Conservation (phyloP, 441 rosid genomes). For the Metrosideros polymorpha region DNA sequence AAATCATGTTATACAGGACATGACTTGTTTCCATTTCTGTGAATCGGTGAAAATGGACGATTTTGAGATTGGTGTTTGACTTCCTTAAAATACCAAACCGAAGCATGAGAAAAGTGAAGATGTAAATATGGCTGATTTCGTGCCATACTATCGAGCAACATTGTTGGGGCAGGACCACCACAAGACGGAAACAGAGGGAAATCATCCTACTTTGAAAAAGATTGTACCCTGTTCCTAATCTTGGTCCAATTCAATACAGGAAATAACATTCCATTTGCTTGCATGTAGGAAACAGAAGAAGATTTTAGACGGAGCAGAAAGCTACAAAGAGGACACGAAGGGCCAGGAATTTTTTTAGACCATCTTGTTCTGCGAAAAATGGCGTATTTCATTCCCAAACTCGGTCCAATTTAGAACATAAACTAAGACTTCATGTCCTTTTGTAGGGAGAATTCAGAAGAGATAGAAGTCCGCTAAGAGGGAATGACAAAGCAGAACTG, state of each 20-base stretch:
- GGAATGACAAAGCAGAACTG: no score
- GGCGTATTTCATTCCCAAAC: background rate
- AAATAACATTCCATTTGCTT: background rate
- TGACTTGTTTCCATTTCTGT: no score
- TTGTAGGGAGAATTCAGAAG: background rate
- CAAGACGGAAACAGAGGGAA: background rate
- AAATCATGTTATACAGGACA: no score
- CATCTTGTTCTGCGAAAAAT: background rate
- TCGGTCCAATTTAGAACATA: background rate
- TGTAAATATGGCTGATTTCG: no score
- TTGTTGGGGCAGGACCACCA: background rate
- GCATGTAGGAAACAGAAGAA: background rate
- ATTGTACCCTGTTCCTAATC: background rate
- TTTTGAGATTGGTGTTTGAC: no score
- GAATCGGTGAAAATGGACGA: no score
- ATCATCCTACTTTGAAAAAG: background rate
- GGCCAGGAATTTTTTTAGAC: background rate
- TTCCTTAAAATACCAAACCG: no score
- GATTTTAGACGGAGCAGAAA: background rate
- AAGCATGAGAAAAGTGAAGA: no score
- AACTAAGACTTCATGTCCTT: background rate
- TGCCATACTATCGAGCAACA: no score
- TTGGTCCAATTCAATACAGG: background rate
- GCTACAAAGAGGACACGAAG: background rate
- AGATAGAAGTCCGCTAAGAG: background rate